Evolutionary conservation across 805 yeast species (phyloP).

Genomic region (Yarrowia porcina): DNA sequence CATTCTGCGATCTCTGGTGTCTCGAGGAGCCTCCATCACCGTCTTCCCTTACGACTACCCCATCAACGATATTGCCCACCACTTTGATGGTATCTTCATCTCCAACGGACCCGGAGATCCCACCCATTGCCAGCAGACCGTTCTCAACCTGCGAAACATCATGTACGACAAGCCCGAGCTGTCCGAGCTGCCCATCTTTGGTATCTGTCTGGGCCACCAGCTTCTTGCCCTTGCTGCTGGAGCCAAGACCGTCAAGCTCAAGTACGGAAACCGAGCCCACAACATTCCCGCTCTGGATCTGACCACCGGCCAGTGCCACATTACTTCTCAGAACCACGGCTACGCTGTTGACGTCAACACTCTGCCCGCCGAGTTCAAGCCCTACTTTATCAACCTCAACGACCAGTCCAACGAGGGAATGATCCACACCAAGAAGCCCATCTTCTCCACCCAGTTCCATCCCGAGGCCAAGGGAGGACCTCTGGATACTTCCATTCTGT

Average conservation of each 20-base stretch:
- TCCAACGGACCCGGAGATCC: slow-evolving; percentile 99
- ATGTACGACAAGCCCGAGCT: slow-evolving; percentile 47
- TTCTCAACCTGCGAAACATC: slow-evolving; percentile 65
- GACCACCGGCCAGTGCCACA: slow-evolving; percentile 89
- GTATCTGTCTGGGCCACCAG: slow-evolving; percentile 98
- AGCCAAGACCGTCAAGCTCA: slow-evolving; percentile 86
- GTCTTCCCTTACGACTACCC: slow-evolving; percentile 97
- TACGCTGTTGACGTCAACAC: slow-evolving; percentile 89
- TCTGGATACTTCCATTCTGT: slow-evolving; percentile 82
- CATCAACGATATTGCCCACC: slow-evolving; percentile 81
- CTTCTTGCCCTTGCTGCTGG: slow-evolving; percentile 92
- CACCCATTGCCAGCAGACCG: slow-evolving; percentile 79
- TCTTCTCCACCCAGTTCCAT: slow-evolving; percentile 96
- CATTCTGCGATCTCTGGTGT: slow-evolving; percentile 86
- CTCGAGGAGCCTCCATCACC: slow-evolving; percentile 93
- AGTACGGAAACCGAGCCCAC: slow-evolving; percentile 98
- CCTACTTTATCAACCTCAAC: slow-evolving; percentile 87
- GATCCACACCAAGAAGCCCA: slow-evolving; percentile 82
- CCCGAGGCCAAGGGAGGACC: slow-evolving; percentile 99
- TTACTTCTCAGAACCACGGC: slow-evolving; percentile 98
- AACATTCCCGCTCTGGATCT: slow-evolving; percentile 94
- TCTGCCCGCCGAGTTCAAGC: slow-evolving; percentile 72
- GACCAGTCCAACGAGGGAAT: slow-evolving; percentile 98
- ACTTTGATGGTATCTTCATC: slow-evolving; percentile 91
- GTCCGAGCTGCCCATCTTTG: slow-evolving; percentile 82